phyloP scores from a whole-genome alignment of 306 rosid genomes.

The Hippophae rhamnoides region DNA sequence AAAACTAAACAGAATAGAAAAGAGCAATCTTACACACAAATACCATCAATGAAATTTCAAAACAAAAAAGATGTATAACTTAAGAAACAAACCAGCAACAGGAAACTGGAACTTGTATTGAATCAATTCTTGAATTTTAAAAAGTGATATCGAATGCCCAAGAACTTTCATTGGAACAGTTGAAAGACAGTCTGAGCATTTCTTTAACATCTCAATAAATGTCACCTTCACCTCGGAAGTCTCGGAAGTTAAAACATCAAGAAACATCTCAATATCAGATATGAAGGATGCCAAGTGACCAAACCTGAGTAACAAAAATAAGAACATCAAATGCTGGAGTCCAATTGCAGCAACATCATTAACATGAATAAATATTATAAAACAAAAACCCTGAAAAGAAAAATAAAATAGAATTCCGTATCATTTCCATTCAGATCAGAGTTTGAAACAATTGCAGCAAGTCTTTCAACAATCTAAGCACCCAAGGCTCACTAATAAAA shows the following conservation, averaged over 20 bases:
- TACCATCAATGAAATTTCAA: background rate
- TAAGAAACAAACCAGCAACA: conserved; percentile 49
- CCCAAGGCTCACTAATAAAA: too few species aligned
- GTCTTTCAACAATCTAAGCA: too few species aligned
- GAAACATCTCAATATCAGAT: conserved; percentile 67
- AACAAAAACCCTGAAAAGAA: background rate
- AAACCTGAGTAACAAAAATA: conserved; percentile 51
- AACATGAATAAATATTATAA: background rate
- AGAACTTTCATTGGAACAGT: conserved; percentile 43
- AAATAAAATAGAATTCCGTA: too few species aligned
- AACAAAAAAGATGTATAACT: background rate
- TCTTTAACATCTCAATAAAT: conserved; percentile 49
- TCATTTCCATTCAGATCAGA: too few species aligned
- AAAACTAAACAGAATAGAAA: too few species aligned
- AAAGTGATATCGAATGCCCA: conserved; percentile 63
- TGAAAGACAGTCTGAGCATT: conserved; percentile 29
- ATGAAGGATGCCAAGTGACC: conserved; percentile 87
- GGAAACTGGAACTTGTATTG: conserved; percentile 39
- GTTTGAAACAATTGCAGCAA: too few species aligned
- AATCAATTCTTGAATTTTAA: conserved; percentile 57
- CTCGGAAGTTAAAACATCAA: conserved; percentile 52
- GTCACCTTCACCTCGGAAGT: conserved; percentile 54
- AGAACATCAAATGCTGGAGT: conserved; percentile 12
- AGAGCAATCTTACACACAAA: background rate
- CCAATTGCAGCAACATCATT: too few species aligned